Conservation (phyloP, 2,329 filamentous ascomycete genomes). For the Harringtonia aguacate region DNA sequence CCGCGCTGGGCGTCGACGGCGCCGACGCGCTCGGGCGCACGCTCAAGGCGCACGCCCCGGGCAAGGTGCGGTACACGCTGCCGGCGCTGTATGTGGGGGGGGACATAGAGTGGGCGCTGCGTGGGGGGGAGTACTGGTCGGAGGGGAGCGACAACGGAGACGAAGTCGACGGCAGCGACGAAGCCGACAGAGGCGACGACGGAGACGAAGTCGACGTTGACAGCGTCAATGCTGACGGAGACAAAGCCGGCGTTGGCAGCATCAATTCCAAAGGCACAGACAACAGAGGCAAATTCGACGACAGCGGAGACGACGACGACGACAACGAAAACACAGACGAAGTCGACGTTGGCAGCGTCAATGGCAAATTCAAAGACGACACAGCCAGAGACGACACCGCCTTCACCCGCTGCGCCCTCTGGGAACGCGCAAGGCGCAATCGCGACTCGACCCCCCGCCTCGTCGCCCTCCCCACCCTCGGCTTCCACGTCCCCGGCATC, state of each 20-base stretch:
- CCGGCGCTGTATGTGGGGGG: slow-evolving; percentile 40
- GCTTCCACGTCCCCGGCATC: slow-evolving; percentile 32
- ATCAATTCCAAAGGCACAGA: too few relatives aligned
- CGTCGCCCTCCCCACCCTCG: slow-evolving; percentile 42
- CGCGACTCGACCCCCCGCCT: slow-evolving; percentile 22
- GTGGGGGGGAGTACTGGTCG: slow-evolving; percentile 10
- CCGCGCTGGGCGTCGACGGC: slow-evolving; percentile 20
- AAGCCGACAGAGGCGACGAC: too few relatives aligned
- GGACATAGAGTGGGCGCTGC: slow-evolving; percentile 19
- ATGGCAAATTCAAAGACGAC: too few relatives aligned
- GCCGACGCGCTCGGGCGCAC: slow-evolving; percentile 23
- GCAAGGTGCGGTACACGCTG: slow-evolving; percentile 43
- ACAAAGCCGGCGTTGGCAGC: too few relatives aligned
- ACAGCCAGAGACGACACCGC: too few relatives aligned
- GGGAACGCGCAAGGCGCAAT: slow-evolving; percentile 5
- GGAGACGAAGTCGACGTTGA: neutral
- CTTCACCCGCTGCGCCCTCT: slow-evolving; percentile 1
- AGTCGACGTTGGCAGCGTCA: too few relatives aligned
- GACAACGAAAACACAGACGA: too few relatives aligned
- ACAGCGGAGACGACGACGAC: too few relatives aligned
- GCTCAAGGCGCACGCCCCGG: slow-evolving; percentile 39
- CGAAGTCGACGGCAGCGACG: too few relatives aligned
- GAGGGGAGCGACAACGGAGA: too few relatives aligned
- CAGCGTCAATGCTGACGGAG: neutral
- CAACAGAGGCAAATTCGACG: too few relatives aligned